These are phyloP conservation scores for Ceratobasidium theobromae DNA, from an alignment of 1,284 basidiomycete genomes.

Conservation along the genomic window DNA sequence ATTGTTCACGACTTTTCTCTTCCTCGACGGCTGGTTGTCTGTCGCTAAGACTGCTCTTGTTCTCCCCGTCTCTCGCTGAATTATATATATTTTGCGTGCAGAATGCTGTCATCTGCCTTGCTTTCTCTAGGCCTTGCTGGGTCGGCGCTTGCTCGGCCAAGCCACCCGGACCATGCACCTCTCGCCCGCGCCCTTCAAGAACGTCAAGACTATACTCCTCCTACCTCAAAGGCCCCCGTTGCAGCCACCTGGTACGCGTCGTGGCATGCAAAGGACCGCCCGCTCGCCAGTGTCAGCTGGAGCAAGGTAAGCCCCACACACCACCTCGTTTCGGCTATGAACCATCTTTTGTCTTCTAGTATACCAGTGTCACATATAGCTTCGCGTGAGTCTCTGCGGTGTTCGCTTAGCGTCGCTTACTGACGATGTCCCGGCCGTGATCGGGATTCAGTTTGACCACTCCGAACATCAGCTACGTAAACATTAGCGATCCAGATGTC, in stretches of 20 bases:
- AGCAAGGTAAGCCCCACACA: conserved; percentile 4
- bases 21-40: not conserved
- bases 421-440: not conserved
- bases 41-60: not conserved
- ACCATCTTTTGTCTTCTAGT: not conserved
- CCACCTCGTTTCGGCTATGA: not conserved
- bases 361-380: conserved; percentile 29
- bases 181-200: not conserved
- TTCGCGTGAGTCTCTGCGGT: conserved; percentile 11
- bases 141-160: conserved; percentile 19
- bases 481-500: conserved; percentile 26
- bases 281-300: conserved; percentile 30
- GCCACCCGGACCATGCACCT: not conserved
- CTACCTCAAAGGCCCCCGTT: not conserved
- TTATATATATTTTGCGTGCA: too few relatives aligned
- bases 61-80: not conserved
- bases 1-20: not conserved
- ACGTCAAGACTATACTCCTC: not conserved
- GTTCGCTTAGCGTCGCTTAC: not conserved
- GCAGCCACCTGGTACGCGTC: conserved; percentile 29
- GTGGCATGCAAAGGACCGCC: conserved; percentile 30
- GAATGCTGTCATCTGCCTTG: conserved; percentile 6
- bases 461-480: conserved; percentile 16
- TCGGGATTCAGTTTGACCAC: conserved; percentile 15
- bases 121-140: conserved; percentile 13